These are phyloP conservation scores for Saccharomyces hybrid DNA, from an alignment of 1,139 yeast species.

Conservation along the genomic window DNA sequence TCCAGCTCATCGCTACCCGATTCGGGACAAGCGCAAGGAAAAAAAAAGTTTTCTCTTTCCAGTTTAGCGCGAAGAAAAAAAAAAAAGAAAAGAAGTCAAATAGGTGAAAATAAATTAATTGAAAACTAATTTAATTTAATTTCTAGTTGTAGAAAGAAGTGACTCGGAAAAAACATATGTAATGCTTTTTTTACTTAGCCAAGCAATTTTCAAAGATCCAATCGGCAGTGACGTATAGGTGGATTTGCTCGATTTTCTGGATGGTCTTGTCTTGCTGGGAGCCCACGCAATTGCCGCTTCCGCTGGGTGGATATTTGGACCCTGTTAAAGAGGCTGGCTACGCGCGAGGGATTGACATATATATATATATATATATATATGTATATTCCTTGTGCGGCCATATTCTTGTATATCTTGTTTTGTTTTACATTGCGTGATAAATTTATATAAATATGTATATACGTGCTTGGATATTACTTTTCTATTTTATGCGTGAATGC, in stretches of 20 bases:
- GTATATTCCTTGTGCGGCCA: not conserved
- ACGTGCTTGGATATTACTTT: not conserved
- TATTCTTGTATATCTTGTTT: not conserved
- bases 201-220: not conserved
- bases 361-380: not conserved
- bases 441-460: not conserved
- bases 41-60: not conserved
- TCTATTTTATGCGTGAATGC: not conserved
- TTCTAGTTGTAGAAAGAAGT: not conserved
- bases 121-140: not conserved
- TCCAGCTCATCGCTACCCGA: constrained; percentile 1
- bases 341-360: not conserved
- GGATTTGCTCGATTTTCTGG: not conserved
- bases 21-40: not conserved
- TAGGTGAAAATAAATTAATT: not conserved
- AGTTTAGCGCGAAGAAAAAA: not conserved
- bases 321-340: not conserved
- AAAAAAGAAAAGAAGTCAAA: not conserved
- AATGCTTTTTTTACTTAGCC: not conserved
- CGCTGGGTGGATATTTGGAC: not conserved
- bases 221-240: not conserved
- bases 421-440: not conserved
- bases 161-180: not conserved
- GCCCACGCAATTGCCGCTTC: not conserved
- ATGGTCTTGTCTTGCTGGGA: not conserved